These are phyloP conservation scores for Rhinocladiella similis DNA, from an alignment of 2,329 filamentous ascomycete genomes.

Conservation along the genomic window DNA sequence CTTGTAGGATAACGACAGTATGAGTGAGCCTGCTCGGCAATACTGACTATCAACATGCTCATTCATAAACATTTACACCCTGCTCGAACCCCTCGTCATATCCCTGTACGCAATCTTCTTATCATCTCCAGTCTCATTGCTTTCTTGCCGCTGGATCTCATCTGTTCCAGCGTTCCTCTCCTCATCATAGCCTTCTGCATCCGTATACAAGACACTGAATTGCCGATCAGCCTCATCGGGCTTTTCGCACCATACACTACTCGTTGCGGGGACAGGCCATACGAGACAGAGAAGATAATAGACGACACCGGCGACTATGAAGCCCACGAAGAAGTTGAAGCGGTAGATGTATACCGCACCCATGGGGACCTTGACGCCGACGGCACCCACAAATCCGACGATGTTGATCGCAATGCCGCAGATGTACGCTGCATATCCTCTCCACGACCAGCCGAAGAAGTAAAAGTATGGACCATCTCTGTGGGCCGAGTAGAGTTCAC, in stretches of 20 bases:
- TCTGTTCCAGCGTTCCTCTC: background rate
- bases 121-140: no score
- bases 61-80: no score
- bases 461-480: conserved; percentile 71
- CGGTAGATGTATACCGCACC: conserved; percentile 86
- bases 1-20: no score
- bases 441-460: conserved; percentile 74
- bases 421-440: conserved; percentile 71
- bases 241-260: conserved; percentile 75
- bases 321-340: conserved; percentile 85
- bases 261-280: conserved; percentile 72
- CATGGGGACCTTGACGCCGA: conserved; percentile 69
- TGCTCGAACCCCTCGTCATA: no score
- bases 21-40: no score
- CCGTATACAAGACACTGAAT: conserved; percentile 16
- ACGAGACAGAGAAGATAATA: conserved; percentile 73
- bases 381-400: conserved; percentile 82
- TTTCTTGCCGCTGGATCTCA: background rate
- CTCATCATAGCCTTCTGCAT: conserved; percentile 11
- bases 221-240: conserved; percentile 17
- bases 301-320: conserved; percentile 64
- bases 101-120: no score
- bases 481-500: conserved; percentile 71
- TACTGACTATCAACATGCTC: no score
- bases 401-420: conserved; percentile 89